Evolutionary conservation across 202 grass and related monocot genomes (phyloP).

Genomic region (Zoysia matrella): DNA sequence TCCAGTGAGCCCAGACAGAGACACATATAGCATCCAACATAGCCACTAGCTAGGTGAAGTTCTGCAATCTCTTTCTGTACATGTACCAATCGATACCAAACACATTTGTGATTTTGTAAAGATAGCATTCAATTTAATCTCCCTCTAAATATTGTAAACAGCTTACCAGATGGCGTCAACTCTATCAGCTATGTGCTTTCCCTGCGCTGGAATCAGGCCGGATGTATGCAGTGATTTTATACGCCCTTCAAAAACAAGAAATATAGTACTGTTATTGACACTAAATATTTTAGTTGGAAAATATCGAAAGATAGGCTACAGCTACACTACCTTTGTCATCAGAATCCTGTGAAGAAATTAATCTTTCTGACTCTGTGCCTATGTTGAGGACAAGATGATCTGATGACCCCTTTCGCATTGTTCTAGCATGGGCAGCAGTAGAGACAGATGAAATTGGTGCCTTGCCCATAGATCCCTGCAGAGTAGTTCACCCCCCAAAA

Average conservation of each 20-base stretch:
- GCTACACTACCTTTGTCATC: constrained; percentile 83
- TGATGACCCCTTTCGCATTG: constrained; percentile 78
- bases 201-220: constrained; percentile 87
- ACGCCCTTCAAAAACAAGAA: constrained; percentile 70
- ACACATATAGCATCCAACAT: neutral
- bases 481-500: constrained; percentile 19
- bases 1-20: neutral
- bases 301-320: neutral
- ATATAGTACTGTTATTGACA: constrained; percentile 33
- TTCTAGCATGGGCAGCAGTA: constrained; percentile 83
- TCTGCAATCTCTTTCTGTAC: constrained; percentile 31
- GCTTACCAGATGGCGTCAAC: constrained; percentile 92
- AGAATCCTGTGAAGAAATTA: constrained; percentile 71
- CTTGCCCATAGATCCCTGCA: constrained; percentile 76
- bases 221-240: constrained; percentile 89
- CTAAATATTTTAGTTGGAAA: constrained; percentile 3
- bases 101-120: neutral
- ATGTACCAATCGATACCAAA: neutral
- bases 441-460: constrained; percentile 59
- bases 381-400: constrained; percentile 97
- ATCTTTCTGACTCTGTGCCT: constrained; percentile 68
- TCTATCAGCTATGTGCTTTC: constrained; percentile 91
- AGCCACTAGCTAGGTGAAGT: constrained; percentile 14
- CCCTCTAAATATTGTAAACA: neutral
- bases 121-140: neutral